Evolutionary conservation across 768 basidiomycete species (phyloP).

Genomic region (Pisolithus tinctorius): DNA sequence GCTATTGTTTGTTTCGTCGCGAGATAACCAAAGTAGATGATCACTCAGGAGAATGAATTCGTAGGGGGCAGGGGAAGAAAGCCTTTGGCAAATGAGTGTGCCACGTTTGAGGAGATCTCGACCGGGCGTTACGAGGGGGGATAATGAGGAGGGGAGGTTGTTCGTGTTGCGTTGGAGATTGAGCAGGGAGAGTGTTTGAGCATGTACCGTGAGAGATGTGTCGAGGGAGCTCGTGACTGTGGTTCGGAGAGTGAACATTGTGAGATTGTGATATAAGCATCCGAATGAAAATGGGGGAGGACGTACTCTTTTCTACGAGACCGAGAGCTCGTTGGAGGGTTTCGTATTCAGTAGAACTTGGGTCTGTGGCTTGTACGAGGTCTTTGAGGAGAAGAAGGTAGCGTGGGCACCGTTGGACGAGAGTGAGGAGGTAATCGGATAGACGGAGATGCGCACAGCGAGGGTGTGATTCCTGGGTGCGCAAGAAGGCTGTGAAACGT

Average conservation of each 20-base stretch:
- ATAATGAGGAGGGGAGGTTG: constrained; percentile 70
- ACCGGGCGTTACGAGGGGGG: constrained; percentile 74
- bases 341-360: constrained; percentile 60
- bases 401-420: constrained; percentile 83
- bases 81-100: constrained; percentile 40
- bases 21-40: constrained; percentile 69
- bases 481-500: constrained; percentile 58
- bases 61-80: no score
- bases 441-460: constrained; percentile 70
- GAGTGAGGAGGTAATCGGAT: constrained; percentile 79
- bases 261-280: background rate
- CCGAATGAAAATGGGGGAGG: no score
- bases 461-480: constrained; percentile 59
- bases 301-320: constrained; percentile 70
- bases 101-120: constrained; percentile 72
- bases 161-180: constrained; percentile 74
- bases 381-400: constrained; percentile 83
- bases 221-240: constrained; percentile 75
- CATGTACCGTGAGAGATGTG: constrained; percentile 70
- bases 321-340: constrained; percentile 53
- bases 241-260: constrained; percentile 5
- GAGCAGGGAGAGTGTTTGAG: constrained; percentile 67
- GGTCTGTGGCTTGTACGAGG: constrained; percentile 58
- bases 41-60: constrained; percentile 83
- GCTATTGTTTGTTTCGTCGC: constrained; percentile 33